Conservation (phyloP, 768 basidiomycete species). For the Leccinum arenicola region DNA sequence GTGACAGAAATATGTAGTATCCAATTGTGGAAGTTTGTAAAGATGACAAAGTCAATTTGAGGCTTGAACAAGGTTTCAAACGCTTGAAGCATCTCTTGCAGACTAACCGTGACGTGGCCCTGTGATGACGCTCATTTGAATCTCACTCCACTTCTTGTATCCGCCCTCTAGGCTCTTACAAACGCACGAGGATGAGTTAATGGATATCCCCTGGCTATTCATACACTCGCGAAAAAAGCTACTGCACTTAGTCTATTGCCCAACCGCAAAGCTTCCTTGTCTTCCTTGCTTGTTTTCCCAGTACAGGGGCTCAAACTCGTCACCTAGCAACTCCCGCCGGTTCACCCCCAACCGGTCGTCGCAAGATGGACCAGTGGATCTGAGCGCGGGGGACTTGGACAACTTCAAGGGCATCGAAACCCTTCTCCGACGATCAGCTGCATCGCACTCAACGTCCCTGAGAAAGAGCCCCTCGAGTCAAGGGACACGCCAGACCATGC, state of each 20-base stretch:
- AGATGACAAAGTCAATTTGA: not conserved
- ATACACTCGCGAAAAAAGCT: not conserved
- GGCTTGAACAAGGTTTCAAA: no score
- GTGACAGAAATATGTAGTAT: no score
- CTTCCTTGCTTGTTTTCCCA: not conserved
- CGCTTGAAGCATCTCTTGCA: not conserved
- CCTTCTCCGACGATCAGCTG: constrained; percentile 6
- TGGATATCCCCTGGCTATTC: no score
- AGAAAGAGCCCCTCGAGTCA: not conserved
- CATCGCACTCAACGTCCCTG: constrained; percentile 2
- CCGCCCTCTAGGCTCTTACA: no score
- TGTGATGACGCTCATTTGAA: no score
- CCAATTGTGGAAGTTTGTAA: no score
- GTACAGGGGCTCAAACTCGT: not conserved
- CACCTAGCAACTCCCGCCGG: not conserved
- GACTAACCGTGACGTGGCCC: no score
- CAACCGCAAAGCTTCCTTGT: not conserved
- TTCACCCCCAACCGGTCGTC: not conserved
- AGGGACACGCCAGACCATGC: constrained; percentile 2
- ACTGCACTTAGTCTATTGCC: not conserved
- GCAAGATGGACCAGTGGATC: not conserved
- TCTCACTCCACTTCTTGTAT: no score
- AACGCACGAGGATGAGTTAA: no score
- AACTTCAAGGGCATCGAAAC: not conserved
- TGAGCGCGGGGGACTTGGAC: not conserved